A percentile compares a stretch with the other conserved stretches of the same genome.
These are phyloP conservation scores for Blastobotrys capitulatus DNA, from an alignment of 1,139 yeast species.

Conservation along the genomic window DNA sequence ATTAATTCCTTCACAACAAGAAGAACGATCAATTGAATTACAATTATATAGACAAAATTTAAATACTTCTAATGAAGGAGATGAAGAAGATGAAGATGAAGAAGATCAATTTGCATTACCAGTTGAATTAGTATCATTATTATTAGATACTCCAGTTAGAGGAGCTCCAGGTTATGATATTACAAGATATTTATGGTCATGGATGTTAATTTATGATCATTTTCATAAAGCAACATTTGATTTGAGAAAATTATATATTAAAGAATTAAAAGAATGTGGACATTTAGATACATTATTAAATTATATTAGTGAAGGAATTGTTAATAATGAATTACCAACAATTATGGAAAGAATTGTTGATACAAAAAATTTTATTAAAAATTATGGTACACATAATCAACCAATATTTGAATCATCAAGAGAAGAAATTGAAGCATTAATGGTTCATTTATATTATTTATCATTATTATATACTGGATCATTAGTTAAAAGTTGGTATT, in stretches of 20 bases:
- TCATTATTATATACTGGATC: slow-evolving; percentile 61
- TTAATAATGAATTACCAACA: slow-evolving; percentile 9
- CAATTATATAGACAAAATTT: slow-evolving; percentile 32
- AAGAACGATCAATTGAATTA: slow-evolving; percentile 29
- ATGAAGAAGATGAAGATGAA: slow-evolving; percentile 18
- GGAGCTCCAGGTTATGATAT: slow-evolving; percentile 21
- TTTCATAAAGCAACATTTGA: slow-evolving; percentile 62
- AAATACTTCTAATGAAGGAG: slow-evolving; percentile 16
- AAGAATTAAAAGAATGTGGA: slow-evolving; percentile 47
- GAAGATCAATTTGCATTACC: slow-evolving; percentile 23
- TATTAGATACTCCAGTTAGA: slow-evolving; percentile 23
- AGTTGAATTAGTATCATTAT: slow-evolving; percentile 28
- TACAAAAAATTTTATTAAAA: slow-evolving; percentile 1
- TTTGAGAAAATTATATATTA: slow-evolving; percentile 55
- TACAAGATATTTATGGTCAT: slow-evolving; percentile 52
- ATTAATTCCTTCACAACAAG: slow-evolving; percentile 40
- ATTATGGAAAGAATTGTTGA: slow-evolving; percentile 4
- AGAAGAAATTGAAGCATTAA: slow-evolving; percentile 29
- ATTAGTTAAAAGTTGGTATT: slow-evolving; percentile 65
- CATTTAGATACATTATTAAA: slow-evolving; percentile 38
- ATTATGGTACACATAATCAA: slow-evolving; percentile 8
- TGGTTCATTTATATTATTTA: slow-evolving; percentile 53
- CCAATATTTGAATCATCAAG: slow-evolving; percentile 18
- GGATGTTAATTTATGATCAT: slow-evolving; percentile 60
- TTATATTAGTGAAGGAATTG: slow-evolving; percentile 19